These are phyloP conservation scores for Pichia nanzhaoensis DNA, from an alignment of 805 yeast species.

Conservation along the genomic window DNA sequence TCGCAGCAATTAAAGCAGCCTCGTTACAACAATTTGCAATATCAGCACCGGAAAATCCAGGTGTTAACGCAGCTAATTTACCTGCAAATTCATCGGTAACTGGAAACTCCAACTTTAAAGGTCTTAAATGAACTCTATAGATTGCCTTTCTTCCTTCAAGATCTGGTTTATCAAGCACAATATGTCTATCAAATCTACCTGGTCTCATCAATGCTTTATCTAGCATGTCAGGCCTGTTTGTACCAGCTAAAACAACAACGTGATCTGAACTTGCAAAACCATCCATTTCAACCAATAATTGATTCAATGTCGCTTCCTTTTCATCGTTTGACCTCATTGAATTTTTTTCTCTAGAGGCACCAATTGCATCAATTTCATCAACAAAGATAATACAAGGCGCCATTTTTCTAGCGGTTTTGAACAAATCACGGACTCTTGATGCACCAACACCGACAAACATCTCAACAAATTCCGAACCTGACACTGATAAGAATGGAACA, in stretches of 20 bases:
- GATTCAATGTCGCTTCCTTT: conserved; percentile 93
- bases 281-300: conserved; percentile 96
- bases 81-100: conserved; percentile 62
- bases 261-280: conserved; percentile 90
- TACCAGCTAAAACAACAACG: conserved; percentile 95
- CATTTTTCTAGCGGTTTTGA: conserved; percentile 83
- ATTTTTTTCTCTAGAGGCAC: conserved; percentile 62
- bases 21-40: conserved; percentile 96
- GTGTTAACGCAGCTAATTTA: conserved; percentile 89
- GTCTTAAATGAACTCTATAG: conserved; percentile 76
- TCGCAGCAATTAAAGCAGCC: conserved; percentile 95
- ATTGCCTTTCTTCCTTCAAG: conserved; percentile 92
- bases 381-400: conserved; percentile 96
- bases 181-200: conserved; percentile 95
- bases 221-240: conserved; percentile 89
- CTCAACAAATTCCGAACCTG: conserved; percentile 96
- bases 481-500: conserved; percentile 91
- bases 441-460: conserved; percentile 99
- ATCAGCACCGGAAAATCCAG: conserved; percentile 98
- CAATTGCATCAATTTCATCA: conserved; percentile 99
- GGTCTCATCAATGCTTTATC: conserved; percentile 94
- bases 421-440: conserved; percentile 91
- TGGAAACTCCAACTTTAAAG: conserved; percentile 51
- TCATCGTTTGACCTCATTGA: conserved; percentile 93
- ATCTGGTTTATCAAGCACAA: conserved; percentile 87